Evolutionary conservation across 306 rosid genomes (phyloP).

Genomic region (cucumber (Cucumis sativus)): Cucumber_9930_V3 NC_026657.2:11826001-11826500

Average conservation of each 20-base stretch:
- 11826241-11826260: conserved; percentile 44
- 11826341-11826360: conserved; percentile 39
- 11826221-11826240: conserved; percentile 35
- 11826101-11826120: background rate
- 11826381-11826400: conserved; percentile 39
- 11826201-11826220: conserved; percentile 76
- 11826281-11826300: conserved; percentile 86
- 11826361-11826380: conserved; percentile 77
- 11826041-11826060: background rate
- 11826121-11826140: background rate
- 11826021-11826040: background rate
- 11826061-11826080: background rate
- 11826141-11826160: background rate
- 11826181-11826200: conserved; percentile 24
- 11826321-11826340: conserved; percentile 40
- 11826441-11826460: conserved; percentile 24
- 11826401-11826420: conserved; percentile 33
- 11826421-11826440: conserved; percentile 36
- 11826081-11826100: background rate
- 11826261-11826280: conserved; percentile 84
- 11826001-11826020: background rate
- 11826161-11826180: background rate
- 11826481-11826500: conserved; percentile 48
- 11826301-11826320: conserved; percentile 57
- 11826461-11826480: conserved; percentile 41